Evolutionary conservation across 2,329 filamentous ascomycete genomes (phyloP).

Genomic region (Ceratocystis colombiana): DNA sequence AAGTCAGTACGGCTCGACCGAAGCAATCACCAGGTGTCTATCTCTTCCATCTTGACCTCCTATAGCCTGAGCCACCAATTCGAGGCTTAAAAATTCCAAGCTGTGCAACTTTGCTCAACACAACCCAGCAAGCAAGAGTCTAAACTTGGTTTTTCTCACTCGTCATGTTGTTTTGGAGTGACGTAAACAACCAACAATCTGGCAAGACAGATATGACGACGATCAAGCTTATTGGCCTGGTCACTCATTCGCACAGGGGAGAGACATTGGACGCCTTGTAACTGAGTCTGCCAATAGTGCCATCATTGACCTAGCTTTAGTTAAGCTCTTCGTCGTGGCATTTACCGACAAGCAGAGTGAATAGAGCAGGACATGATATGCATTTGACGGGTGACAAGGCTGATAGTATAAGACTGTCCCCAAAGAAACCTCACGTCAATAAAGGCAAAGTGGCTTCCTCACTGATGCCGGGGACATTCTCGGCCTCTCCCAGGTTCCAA

Average conservation of each 20-base stretch:
- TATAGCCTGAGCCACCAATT: too few species aligned
- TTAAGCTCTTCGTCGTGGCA: not conserved
- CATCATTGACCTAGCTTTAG: not conserved
- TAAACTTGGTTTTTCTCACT: not conserved
- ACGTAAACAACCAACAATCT: not conserved
- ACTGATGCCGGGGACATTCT: not conserved
- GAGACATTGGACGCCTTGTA: constrained; percentile 1
- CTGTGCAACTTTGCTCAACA: not conserved
- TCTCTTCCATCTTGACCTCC: not conserved
- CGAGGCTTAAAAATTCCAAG: not conserved
- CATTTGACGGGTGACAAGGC: not conserved
- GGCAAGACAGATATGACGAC: constrained; percentile 6
- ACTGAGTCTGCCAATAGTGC: not conserved
- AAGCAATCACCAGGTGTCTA: not conserved
- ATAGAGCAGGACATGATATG: not conserved
- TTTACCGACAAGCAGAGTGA: not conserved
- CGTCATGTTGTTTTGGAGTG: constrained; percentile 15
- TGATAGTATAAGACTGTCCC: not conserved
- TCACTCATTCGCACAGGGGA: not conserved
- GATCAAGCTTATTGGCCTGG: not conserved
- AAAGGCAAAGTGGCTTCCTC: not conserved
- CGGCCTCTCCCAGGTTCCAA: not conserved
- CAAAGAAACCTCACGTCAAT: not conserved
- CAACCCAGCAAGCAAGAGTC: not conserved
- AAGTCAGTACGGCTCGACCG: not conserved